These are phyloP conservation scores for Hyaloscypha variabilis DNA, from an alignment of 495 filamentous ascomycete genomes.

Conservation along the genomic window DNA sequence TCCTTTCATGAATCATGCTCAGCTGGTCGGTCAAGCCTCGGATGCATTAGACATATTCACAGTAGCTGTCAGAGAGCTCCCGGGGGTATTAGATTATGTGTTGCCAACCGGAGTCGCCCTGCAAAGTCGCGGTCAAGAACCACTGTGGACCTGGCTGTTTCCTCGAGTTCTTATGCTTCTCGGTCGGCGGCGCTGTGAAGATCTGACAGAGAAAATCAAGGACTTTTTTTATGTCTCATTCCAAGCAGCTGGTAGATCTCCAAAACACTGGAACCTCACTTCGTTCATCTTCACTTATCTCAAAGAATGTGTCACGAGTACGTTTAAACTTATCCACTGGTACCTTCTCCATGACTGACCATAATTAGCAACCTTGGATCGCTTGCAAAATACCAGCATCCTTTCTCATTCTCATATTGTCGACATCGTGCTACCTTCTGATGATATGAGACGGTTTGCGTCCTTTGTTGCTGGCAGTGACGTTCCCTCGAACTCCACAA, in stretches of 20 bases:
- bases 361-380: conserved; percentile 19
- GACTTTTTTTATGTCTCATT: conserved; percentile 50
- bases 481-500: not conserved
- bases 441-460: conserved; percentile 5
- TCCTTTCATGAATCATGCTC: conserved; percentile 55
- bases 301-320: conserved; percentile 32
- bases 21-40: conserved; percentile 58
- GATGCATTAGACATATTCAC: conserved; percentile 75
- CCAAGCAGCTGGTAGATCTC: conserved; percentile 37
- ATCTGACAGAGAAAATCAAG: conserved; percentile 49
- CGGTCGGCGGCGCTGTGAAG: conserved; percentile 44
- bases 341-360: not conserved
- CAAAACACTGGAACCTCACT: conserved; percentile 49
- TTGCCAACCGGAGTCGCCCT: conserved; percentile 30
- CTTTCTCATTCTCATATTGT: conserved; percentile 9
- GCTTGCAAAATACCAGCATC: conserved; percentile 22
- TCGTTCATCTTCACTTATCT: conserved; percentile 45
- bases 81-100: conserved; percentile 63
- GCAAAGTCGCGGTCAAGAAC: conserved; percentile 55
- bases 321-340: conserved; percentile 6
- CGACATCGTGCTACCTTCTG: conserved; percentile 13
- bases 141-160: conserved; percentile 80
- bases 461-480: conserved; percentile 11
- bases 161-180: conserved; percentile 62
- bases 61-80: conserved; percentile 71